phyloP scores from a whole-genome alignment of 73 alveolate genomes.

The Stentor coeruleus region DNA sequence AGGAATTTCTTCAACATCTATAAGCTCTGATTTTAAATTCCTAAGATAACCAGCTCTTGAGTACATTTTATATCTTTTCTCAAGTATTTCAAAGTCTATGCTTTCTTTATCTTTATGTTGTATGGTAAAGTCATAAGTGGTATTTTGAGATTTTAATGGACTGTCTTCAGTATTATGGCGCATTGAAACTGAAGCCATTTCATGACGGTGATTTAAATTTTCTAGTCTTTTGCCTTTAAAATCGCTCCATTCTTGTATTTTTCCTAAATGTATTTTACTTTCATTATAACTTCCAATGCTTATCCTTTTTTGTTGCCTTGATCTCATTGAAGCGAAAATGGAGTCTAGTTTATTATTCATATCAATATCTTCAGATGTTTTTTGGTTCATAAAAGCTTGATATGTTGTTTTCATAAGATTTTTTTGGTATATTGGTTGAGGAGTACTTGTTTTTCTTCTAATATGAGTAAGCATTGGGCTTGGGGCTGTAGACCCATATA shows the following conservation, averaged over 20 bases:
- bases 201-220: not conserved
- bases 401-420: not conserved
- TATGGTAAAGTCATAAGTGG: not conserved
- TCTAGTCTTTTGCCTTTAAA: not conserved
- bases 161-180: not conserved
- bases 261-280: not conserved
- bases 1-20: not conserved
- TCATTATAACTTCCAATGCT: not conserved
- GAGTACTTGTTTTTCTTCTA: not conserved
- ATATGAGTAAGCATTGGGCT: not conserved
- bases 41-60: not conserved
- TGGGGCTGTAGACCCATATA: slow-evolving; percentile 1
- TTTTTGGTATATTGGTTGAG: not conserved
- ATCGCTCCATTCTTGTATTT: not conserved
- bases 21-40: not conserved
- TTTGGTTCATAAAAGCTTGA: not conserved
- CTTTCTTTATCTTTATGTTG: not conserved
- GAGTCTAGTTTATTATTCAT: not conserved
- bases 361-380: not conserved
- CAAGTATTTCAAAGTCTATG: not conserved
- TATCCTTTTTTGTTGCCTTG: not conserved
- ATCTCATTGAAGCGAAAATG: not conserved
- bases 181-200: not conserved
- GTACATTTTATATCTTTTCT: not conserved
- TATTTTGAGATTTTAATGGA: too few species aligned